Base-by-base conservation (phyloP, 345 rosid species). In the Gossypium raimondii region DNA sequence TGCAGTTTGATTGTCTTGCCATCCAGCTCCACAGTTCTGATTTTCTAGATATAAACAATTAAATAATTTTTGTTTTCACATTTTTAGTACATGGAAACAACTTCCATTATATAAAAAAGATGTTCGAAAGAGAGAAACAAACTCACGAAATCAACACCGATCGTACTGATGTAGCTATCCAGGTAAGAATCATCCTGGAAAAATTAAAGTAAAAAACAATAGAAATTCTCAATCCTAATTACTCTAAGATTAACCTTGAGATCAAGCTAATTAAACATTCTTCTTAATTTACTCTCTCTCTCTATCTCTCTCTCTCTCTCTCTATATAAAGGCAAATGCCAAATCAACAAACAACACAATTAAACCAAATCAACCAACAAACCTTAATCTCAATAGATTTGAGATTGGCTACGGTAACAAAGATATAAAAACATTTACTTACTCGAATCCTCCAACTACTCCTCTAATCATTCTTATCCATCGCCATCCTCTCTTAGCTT, bases 131-230 rank as follows among this genome's bases (percentile, higher is more conserved):
- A 44, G 61, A 67, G 56, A 71, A 41, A 67, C 43, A 72, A 62
- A 72, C 94, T 88, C 67, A 88, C 94, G 77, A 92, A 92, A 83
- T 92, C 94, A 79, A 92, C 97, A 77, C 97, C 97, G 61, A 89
- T 89, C 70, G 94, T 92, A 59, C 97, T 92, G 77, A 88, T 92
- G 83, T 92, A 92, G 76, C 93, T 89, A 76, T 92, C 92, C 52
- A 92, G 77, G 82, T 92, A 92, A 38, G 94, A 91, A 85, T 92
- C 97, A 80, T 92, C 97, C 97, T 92, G 86, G 8, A 84, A 72
- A 50, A 59, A 24, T 9, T 4, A 68, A 25, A 24, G 16, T 29
- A 14, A 61, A 50, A 25, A 45, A 72, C 50, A 22, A 55, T n/a
- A 56, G 34, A 63, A 29, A 50, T 52, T 52, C 27, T 5, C 43